Evolutionary conservation across 2,329 filamentous ascomycete species (phyloP).

Genomic region (Clarireedia hainanense): DNA sequence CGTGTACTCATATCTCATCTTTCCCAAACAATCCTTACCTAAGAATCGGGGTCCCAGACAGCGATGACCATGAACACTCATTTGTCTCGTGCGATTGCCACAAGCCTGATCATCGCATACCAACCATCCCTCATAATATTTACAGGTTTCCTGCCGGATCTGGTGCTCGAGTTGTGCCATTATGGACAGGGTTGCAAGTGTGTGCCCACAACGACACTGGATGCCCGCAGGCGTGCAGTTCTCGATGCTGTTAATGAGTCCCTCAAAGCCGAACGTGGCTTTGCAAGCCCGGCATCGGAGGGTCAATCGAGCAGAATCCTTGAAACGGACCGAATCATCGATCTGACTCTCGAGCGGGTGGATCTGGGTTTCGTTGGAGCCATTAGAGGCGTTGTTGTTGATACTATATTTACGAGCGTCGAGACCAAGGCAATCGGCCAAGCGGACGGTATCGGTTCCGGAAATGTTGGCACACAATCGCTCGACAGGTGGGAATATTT

Average conservation of each 20-base stretch:
- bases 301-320: conserved; percentile 65
- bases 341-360: conserved; percentile 92
- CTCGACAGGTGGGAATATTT: conserved; percentile 96
- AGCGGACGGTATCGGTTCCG: conserved; percentile 80
- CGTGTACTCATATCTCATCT: conserved; percentile 79
- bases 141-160: conserved; percentile 67
- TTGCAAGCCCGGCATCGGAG: conserved; percentile 81
- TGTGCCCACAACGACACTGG: conserved; percentile 61
- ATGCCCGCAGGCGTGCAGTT: conserved; percentile 68
- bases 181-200: conserved; percentile 62
- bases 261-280: conserved; percentile 64
- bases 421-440: conserved; percentile 89
- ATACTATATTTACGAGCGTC: conserved; percentile 83
- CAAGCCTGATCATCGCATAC: conserved; percentile 86
- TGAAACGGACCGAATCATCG: conserved; percentile 83
- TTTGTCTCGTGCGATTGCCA: conserved; percentile 78
- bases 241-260: conserved; percentile 51
- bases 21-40: conserved; percentile 74
- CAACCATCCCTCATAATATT: conserved; percentile 90
- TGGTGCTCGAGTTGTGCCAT: conserved; percentile 83
- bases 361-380: conserved; percentile 59
- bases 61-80: conserved; percentile 84
- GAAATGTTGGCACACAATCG: conserved; percentile 93
- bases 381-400: conserved; percentile 46
- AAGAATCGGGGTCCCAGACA: conserved; percentile 84